Evolutionary conservation across 2,329 filamentous ascomycete species (phyloP), one percentile per base, ranked within the genome.

Genomic region (Arthrobotrys iridis): DNA sequence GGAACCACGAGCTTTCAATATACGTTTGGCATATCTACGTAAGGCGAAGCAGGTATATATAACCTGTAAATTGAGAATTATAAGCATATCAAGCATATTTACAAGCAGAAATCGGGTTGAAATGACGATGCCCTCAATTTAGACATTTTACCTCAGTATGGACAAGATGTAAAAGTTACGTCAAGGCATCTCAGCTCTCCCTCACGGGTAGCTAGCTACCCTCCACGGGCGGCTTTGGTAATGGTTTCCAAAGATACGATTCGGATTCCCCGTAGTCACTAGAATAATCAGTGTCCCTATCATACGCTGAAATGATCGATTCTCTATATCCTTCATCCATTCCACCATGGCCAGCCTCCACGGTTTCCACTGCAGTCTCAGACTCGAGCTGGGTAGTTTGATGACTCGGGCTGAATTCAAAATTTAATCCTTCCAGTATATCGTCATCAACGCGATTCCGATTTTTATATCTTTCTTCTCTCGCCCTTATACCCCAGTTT

Each of bases 211-310:
- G 24, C 55, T 45, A 64, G 28, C 37, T 18, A 8, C 22, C 18
- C 15, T 68, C 71, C 5, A 35, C 28, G 5, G 71, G 71, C 11
- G 71, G 71, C 7, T 45, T 63, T 24, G 71, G 71, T 7, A 75
- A 24, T 2, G 63, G 63, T 28, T 68, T 75, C 71, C 71, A 75
- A 2, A 75, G 22, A 40, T 58, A 75, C 1, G 20, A 24, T 10
- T 68, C 63, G 4, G 40, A 13, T 22, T 62, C 67, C n/a, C 30
- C 26, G 33, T 55, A 30, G 13, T 35, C 35, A 1, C 48, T 48
- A 2, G n/a, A n/a, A 10, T 18, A 8, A 20, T 50, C 37, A 13
- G 46, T 55, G 8, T 41, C 37, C 13, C 26, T 18, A 18, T 33
- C 13, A 22, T 68, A 68, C 4, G 63, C 71, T 1, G 57, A 63